Conservation (phyloP, 306 rosid species). For the Vigna hirtella region DNA sequence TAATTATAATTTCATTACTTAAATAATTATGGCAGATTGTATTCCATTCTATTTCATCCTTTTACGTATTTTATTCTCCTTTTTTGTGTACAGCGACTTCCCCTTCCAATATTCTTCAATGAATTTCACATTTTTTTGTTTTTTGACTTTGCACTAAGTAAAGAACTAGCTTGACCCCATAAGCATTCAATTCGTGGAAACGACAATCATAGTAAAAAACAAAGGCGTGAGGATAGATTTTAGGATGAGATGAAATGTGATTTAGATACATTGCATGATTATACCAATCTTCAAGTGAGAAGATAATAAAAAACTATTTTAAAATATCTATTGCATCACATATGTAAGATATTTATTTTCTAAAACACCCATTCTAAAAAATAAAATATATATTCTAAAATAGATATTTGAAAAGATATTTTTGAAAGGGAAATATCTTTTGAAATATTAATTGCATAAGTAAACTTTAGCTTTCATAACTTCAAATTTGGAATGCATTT, state of each 20-base stretch:
- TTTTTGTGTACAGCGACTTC: neutral
- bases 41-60: neutral
- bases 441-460: too few species aligned
- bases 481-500: too few species aligned
- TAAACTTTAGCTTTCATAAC: too few species aligned
- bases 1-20: neutral
- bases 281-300: too few species aligned
- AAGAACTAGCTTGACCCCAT: neutral
- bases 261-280: neutral
- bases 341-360: too few species aligned
- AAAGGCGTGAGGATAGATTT: neutral
- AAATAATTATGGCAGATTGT: slow-evolving; percentile 1
- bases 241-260: neutral
- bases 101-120: neutral
- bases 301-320: too few species aligned
- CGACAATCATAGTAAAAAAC: neutral
- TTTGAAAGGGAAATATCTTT: too few species aligned
- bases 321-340: neutral
- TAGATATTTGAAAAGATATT: too few species aligned
- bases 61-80: neutral
- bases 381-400: too few species aligned
- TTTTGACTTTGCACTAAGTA: neutral
- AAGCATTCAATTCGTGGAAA: neutral
- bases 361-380: too few species aligned
- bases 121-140: neutral